phyloP scores from a whole-genome alignment of 2,329 filamentous ascomycete species.

The Alternaria rosae region DNA sequence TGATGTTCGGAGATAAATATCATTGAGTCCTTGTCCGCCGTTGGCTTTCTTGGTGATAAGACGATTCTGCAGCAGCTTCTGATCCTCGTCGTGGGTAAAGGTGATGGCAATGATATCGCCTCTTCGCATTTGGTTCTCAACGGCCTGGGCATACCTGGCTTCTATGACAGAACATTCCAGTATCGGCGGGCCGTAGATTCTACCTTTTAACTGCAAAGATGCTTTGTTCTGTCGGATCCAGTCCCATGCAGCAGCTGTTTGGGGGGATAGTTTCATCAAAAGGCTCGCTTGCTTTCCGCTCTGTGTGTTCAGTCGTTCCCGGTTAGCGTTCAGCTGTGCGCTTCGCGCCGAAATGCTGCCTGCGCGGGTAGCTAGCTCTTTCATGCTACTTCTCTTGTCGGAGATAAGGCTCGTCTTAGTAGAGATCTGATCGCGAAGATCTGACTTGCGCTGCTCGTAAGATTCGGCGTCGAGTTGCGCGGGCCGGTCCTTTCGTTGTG shows the following conservation, averaged over 20 bases:
- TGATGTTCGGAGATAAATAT: constrained; percentile 74
- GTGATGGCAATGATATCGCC: constrained; percentile 71
- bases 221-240: constrained; percentile 79
- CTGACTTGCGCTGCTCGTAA: constrained; percentile 76
- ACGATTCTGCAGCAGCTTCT: constrained; percentile 72
- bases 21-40: constrained; percentile 66
- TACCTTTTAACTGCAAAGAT: constrained; percentile 68
- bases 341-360: constrained; percentile 37
- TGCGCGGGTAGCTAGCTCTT: constrained; percentile 25
- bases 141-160: constrained; percentile 66
- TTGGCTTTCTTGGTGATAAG: constrained; percentile 59
- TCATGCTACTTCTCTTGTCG: constrained; percentile 53
- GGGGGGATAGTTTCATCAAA: constrained; percentile 66
- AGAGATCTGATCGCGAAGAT: constrained; percentile 59
- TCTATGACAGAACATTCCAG: constrained; percentile 82
- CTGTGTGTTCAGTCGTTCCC: constrained; percentile 38
- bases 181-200: constrained; percentile 82
- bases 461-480: constrained; percentile 72
- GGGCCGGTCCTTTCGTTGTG: constrained; percentile 67
- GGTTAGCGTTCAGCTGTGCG: constrained; percentile 20
- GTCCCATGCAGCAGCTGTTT: constrained; percentile 75
- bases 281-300: constrained; percentile 61
- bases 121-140: constrained; percentile 65
- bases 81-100: constrained; percentile 77
- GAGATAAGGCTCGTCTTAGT: constrained; percentile 57